Conservation (phyloP, 2,329 filamentous ascomycete species). For the Diaporthe caulivora region DNA sequence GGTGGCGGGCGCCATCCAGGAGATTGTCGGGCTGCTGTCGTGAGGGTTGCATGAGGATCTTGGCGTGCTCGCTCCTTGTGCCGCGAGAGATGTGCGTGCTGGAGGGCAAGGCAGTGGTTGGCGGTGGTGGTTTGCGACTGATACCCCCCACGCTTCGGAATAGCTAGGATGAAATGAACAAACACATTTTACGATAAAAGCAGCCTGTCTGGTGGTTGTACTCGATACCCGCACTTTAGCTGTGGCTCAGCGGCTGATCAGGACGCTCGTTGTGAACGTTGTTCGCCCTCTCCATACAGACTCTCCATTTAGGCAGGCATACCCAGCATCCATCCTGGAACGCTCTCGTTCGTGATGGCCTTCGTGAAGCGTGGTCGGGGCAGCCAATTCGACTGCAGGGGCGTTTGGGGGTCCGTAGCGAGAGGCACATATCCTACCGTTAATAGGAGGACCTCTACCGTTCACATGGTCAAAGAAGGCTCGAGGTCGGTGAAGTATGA, state of each 20-base stretch:
- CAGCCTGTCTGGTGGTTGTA: not conserved
- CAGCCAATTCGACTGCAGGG: not conserved
- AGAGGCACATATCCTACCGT: not conserved
- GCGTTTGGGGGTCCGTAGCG: not conserved
- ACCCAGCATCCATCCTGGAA: not conserved
- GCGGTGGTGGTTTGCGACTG: not conserved
- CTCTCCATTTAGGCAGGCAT: not conserved
- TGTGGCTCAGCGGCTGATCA: not conserved
- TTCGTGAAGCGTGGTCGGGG: not conserved
- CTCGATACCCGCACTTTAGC: conserved; percentile 15
- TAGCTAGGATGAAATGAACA: not conserved
- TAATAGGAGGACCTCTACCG: not conserved
- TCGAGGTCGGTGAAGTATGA: not conserved
- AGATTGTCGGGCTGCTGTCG: conserved; percentile 38
- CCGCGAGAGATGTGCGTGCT: no score
- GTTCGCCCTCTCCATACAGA: not conserved
- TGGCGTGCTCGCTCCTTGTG: no score
- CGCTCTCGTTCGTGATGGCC: not conserved
- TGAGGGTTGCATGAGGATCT: no score
- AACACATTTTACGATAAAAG: no score
- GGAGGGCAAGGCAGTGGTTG: not conserved
- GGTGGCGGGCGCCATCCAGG: conserved; percentile 37
- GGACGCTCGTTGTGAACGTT: not conserved
- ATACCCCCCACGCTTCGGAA: not conserved
- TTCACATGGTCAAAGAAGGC: not conserved